Percentiles rank a stretch among this genome's conserved stretches.
Conservation (phyloP, 2,329 filamentous ascomycete genomes). For the Didymella segeticola region DNA sequence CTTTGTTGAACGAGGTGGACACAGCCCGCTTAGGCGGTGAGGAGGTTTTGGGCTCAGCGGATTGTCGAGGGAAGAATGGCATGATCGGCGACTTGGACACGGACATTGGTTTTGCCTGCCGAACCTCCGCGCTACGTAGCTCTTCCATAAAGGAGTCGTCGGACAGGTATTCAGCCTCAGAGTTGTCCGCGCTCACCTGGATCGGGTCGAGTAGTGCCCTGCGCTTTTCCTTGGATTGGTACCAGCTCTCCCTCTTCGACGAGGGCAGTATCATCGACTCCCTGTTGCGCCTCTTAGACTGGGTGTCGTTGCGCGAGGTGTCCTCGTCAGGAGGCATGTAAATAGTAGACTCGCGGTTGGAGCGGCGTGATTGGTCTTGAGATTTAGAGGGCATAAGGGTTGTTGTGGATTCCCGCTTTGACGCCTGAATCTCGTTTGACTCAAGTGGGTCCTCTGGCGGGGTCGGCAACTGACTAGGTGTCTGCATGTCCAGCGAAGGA, state of each 20-base stretch:
- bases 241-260: slow-evolving; percentile 33
- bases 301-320: slow-evolving; percentile 22
- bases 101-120: slow-evolving; percentile 81
- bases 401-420: slow-evolving; percentile 16
- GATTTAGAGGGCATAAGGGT: slow-evolving; percentile 27
- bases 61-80: slow-evolving; percentile 61
- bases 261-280: slow-evolving; percentile 39
- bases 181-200: slow-evolving; percentile 47
- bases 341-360: slow-evolving; percentile 44
- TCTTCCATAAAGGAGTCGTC: slow-evolving; percentile 87
- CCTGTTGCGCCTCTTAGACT: slow-evolving; percentile 32
- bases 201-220: slow-evolving; percentile 51
- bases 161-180: slow-evolving; percentile 62
- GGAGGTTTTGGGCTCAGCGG: slow-evolving; percentile 25
- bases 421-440: slow-evolving; percentile 16
- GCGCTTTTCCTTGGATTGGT: slow-evolving; percentile 48
- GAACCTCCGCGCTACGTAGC: slow-evolving; percentile 78
- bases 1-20: slow-evolving; percentile 46
- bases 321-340: slow-evolving; percentile 33
- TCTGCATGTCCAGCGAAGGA: slow-evolving; percentile 29
- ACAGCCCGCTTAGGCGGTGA: slow-evolving; percentile 39
- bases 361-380: slow-evolving; percentile 28
- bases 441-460: slow-evolving; percentile 18
- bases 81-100: slow-evolving; percentile 79
- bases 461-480: slow-evolving; percentile 22